Conservation (phyloP, 371 early-diverging fungal genomes). For the Mucor racemosus region DNA sequence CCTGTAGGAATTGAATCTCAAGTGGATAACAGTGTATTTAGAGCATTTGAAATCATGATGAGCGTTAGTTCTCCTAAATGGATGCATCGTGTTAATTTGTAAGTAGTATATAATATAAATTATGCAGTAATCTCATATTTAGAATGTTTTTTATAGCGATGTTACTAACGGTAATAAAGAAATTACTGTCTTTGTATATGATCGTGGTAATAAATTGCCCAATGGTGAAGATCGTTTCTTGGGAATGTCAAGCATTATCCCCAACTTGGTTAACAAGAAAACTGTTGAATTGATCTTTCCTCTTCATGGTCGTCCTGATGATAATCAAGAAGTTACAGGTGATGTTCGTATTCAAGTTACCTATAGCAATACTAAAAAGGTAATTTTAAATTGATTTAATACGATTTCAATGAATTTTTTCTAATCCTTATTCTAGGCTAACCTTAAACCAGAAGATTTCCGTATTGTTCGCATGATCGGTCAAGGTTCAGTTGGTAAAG, state of each 20-base stretch:
- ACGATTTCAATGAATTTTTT: neutral
- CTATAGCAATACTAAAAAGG: slow-evolving; percentile 39
- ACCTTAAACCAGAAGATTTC: slow-evolving; percentile 62
- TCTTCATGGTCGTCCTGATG: slow-evolving; percentile 47
- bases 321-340: slow-evolving; percentile 57
- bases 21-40: slow-evolving; percentile 15
- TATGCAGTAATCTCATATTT: neutral
- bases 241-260: slow-evolving; percentile 66
- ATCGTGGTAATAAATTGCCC: slow-evolving; percentile 50
- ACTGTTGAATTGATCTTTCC: slow-evolving; percentile 72
- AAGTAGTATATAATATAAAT: slow-evolving; percentile 25
- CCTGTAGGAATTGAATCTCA: slow-evolving; percentile 13
- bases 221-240: slow-evolving; percentile 62
- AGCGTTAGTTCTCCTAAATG: slow-evolving; percentile 61
- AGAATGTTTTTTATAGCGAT: slow-evolving; percentile 48
- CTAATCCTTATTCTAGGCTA: neutral
- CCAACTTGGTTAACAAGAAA: slow-evolving; percentile 59
- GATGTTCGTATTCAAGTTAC: slow-evolving; percentile 70
- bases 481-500: slow-evolving; percentile 69
- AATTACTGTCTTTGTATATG: slow-evolving; percentile 67
- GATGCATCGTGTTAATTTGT: slow-evolving; percentile 75
- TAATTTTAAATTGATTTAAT: neutral
- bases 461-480: slow-evolving; percentile 75
- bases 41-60: slow-evolving; percentile 46
- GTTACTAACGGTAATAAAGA: slow-evolving; percentile 66